Percentiles rank a stretch among this genome's conserved stretches.
Conservation (phyloP, 371 early-diverging fungal species). For the Amoeboaphelidium protococcarum region DNA sequence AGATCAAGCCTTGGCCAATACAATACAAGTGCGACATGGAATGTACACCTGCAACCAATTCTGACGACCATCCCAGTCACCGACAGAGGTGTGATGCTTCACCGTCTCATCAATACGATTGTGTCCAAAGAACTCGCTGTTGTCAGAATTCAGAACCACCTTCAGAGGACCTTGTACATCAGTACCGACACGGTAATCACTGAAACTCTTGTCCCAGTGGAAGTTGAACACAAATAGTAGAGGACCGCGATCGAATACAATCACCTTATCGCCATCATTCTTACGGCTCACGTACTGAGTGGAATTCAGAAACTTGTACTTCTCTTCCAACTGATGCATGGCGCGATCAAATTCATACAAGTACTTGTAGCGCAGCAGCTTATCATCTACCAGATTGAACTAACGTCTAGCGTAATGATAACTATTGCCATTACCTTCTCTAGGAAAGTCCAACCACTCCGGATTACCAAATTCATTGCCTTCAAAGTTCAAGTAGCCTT, state of each 20-base stretch:
- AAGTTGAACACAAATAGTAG: conserved; percentile 79
- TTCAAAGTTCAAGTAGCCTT: conserved; percentile 82
- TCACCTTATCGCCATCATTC: conserved; percentile 67
- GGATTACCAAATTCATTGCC: conserved; percentile 76
- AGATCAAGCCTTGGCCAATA: no score
- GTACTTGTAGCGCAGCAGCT: conserved; percentile 61
- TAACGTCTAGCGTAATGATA: conserved; percentile 86
- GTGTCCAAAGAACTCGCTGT: conserved; percentile 44
- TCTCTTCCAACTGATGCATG: conserved; percentile 42
- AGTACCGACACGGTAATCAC: conserved; percentile 62
- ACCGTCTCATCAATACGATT: conserved; percentile 22
- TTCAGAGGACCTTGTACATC: conserved; percentile 2
- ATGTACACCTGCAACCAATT: conserved; percentile 31
- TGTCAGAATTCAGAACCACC: conserved; percentile 52
- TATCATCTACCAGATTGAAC: conserved; percentile 67
- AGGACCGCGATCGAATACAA: conserved; percentile 67
- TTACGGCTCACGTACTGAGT: conserved; percentile 50
- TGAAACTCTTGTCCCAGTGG: conserved; percentile 53
- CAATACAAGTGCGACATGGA: background rate
- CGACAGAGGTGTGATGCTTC: conserved; percentile 1
- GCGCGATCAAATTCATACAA: conserved; percentile 62
- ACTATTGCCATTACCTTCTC: conserved; percentile 52
- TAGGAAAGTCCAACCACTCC: conserved; percentile 94
- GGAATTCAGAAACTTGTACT: conserved; percentile 35
- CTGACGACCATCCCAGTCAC: conserved; percentile 33